phyloP scores from a whole-genome alignment of 2,329 filamentous ascomycete genomes.

The Colletotrichum melonis region DNA sequence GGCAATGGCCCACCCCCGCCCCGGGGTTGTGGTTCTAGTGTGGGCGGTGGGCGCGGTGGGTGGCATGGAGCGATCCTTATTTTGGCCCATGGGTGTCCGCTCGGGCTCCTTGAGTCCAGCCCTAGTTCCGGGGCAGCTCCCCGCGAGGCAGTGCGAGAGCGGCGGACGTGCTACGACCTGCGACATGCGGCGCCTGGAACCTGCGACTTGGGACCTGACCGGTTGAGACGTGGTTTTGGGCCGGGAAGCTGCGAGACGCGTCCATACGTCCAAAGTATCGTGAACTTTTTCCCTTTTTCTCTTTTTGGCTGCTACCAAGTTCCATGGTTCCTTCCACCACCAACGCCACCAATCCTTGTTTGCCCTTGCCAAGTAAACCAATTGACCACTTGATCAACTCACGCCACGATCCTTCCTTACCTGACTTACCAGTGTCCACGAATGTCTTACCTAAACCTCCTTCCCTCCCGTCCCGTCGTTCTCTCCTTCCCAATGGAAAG shows the following conservation, averaged over 20 bases:
- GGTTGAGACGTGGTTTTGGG: neutral
- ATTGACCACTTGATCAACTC: neutral
- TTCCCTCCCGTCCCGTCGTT: neutral
- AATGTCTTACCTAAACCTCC: neutral
- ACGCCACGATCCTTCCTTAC: neutral
- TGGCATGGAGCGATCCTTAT: neutral
- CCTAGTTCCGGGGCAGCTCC: constrained; percentile 25
- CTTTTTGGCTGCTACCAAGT: neutral
- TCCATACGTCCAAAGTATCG: constrained; percentile 22
- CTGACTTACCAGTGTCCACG: neutral
- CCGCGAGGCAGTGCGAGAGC: constrained; percentile 29
- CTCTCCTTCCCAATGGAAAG: neutral
- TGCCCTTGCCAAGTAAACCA: neutral
- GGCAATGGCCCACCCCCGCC: constrained; percentile 20
- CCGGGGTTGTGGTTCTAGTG: constrained; percentile 10
- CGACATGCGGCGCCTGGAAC: neutral
- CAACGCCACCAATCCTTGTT: neutral
- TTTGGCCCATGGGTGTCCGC: neutral
- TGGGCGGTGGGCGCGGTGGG: constrained; percentile 9
- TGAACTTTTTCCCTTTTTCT: constrained; percentile 2
- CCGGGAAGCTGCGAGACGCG: constrained; percentile 22
- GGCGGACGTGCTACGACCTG: neutral
- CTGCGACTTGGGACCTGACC: constrained; percentile 3
- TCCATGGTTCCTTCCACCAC: neutral
- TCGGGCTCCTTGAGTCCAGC: constrained; percentile 9